Evolutionary conservation across 345 rosid genomes (phyloP), one percentile per base, ranked within the genome.

Genomic region (Melastoma malabathricum): DNA sequence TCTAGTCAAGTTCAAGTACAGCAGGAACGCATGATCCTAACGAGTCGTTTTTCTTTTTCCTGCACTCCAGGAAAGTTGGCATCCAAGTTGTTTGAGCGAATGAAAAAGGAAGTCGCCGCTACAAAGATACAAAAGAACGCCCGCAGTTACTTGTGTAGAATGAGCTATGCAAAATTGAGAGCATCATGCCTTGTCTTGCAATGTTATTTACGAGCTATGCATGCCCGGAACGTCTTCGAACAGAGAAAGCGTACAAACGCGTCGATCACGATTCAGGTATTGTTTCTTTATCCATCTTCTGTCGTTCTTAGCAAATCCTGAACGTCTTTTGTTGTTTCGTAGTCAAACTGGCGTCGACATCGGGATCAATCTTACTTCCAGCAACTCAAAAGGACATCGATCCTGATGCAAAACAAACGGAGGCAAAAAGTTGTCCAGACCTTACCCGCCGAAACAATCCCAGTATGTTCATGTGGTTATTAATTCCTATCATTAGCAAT

Each of bases 121-220:
- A 60, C 75, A 44, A 71, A 75, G 70, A 79, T 90, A 46, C 94
- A 86, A 70, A 90, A 72, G 69, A 63, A 70, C 65, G 71, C 68
- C 52, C 96, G 85, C 16, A 70, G 92, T 73, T 75, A 76, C 64
- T 44, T 56, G 4, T 77, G 82, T 5, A 78, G 64, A 62, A 82
- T 57, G 57, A 55, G 64, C 16, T 90, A 73, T 34, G 48, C 23
- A 16, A 58, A 16, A 44, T 46, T 68, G 49, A 82, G 51, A 73
- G 69, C 69, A 31, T 70, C 90, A 1, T 84, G 94, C 38, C 23
- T 83, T 53, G 19, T 63, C 55, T 63, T 90, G 73, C 96, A 83
- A 70, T 68, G 84, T 46, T 72, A 73, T 52, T 13, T 80, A 23
- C 74, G 98, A 7, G 67, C 77, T 55, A 63, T 74, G 59, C 67